These are phyloP conservation scores for Karstenula rhodostoma DNA, from an alignment of 2,329 filamentous ascomycete species.

Conservation along the genomic window DNA sequence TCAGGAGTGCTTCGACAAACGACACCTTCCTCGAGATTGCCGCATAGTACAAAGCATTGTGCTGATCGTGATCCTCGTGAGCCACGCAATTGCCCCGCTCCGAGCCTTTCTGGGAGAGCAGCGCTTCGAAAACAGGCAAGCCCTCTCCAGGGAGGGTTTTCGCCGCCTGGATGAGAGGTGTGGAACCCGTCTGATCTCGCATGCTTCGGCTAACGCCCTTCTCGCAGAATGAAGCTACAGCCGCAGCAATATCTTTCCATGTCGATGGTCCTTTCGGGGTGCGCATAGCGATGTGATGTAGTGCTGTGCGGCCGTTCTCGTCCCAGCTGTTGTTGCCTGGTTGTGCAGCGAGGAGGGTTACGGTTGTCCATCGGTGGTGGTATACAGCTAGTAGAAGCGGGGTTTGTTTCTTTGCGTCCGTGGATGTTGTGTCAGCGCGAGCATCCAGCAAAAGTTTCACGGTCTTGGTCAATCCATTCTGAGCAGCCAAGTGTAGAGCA, in stretches of 20 bases:
- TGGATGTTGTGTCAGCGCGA: slow-evolving; percentile 30
- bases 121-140: slow-evolving; percentile 34
- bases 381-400: slow-evolving; percentile 41
- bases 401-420: slow-evolving; percentile 35
- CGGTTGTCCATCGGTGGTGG: slow-evolving; percentile 38
- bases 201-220: slow-evolving; percentile 42
- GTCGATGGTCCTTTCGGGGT: slow-evolving; percentile 29
- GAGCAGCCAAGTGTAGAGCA: slow-evolving; percentile 40
- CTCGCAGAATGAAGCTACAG: slow-evolving; percentile 37
- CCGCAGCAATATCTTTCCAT: slow-evolving; percentile 39
- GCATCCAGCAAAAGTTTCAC: slow-evolving; percentile 34
- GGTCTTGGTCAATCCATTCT: slow-evolving; percentile 32
- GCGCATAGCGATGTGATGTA: slow-evolving; percentile 41
- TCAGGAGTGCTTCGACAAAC: slow-evolving; percentile 39
- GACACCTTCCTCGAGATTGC: slow-evolving; percentile 32
- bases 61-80: slow-evolving; percentile 41
- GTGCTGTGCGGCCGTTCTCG: slow-evolving; percentile 37
- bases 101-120: slow-evolving; percentile 30
- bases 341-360: slow-evolving; percentile 36
- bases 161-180: slow-evolving; percentile 44
- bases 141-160: slow-evolving; percentile 41
- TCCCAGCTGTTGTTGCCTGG: slow-evolving; percentile 45
- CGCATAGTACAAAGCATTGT: slow-evolving; percentile 40
- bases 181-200: slow-evolving; percentile 43
- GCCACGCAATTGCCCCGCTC: slow-evolving; percentile 38